Percentiles rank a stretch among this genome's conserved stretches.
Conservation (phyloP, 2,329 filamentous ascomycete genomes). For the Orbilia oligospora region DNA sequence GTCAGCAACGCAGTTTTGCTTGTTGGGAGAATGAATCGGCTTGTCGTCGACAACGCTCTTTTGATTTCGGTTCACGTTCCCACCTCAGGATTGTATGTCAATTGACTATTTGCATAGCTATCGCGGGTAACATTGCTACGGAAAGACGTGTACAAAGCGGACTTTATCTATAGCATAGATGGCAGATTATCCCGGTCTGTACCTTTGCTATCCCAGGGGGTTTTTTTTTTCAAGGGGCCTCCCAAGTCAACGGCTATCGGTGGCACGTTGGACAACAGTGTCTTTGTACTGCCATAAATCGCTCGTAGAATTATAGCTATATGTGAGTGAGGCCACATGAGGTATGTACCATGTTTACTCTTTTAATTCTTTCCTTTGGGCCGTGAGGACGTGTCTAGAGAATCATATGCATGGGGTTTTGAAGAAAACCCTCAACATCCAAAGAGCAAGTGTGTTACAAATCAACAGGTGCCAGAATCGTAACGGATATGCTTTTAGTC, state of each 20-base stretch:
- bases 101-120: constrained; percentile 15
- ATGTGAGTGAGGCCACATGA: constrained; percentile 5
- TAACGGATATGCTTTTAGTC: background rate
- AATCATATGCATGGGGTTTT: too few relatives aligned
- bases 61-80: background rate
- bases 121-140: background rate
- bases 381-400: background rate
- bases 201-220: too few relatives aligned
- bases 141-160: background rate
- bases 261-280: constrained; percentile 34
- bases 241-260: constrained; percentile 36
- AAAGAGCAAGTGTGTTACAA: background rate
- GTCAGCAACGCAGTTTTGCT: constrained; percentile 56
- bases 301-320: constrained; percentile 17
- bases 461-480: background rate
- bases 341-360: constrained; percentile 6
- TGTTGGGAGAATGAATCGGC: constrained; percentile 11
- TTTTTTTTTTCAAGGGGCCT: background rate
- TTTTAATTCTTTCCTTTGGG: background rate
- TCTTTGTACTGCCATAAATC: constrained; percentile 45
- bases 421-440: background rate
- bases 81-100: constrained; percentile 13
- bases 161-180: background rate
- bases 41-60: constrained; percentile 5
- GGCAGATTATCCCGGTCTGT: background rate